These are phyloP conservation scores for Phaffia australis DNA, from an alignment of 768 basidiomycete genomes.

Conservation along the genomic window DNA sequence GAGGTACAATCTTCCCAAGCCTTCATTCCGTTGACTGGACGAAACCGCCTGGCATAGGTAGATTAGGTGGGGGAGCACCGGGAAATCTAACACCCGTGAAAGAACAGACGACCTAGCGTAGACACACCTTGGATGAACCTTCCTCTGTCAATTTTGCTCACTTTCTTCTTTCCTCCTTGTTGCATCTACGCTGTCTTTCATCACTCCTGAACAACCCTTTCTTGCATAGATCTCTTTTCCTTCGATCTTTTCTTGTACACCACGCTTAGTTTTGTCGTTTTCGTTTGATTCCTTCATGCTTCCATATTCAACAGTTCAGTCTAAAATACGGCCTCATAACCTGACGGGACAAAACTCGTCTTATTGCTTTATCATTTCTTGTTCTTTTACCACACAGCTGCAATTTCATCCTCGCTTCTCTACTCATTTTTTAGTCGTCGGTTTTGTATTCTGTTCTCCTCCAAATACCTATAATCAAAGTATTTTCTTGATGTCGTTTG, in stretches of 20 bases:
- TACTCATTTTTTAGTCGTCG: too few species aligned
- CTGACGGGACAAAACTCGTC: neutral
- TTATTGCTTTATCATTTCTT: neutral
- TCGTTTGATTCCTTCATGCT: neutral
- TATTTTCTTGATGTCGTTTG: too few species aligned
- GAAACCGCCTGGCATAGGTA: neutral
- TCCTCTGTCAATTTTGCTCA: neutral
- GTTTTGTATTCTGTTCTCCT: too few species aligned
- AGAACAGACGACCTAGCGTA: neutral
- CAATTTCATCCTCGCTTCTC: too few species aligned
- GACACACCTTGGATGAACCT: too few species aligned
- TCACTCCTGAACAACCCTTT: too few species aligned
- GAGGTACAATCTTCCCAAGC: neutral
- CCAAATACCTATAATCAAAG: too few species aligned
- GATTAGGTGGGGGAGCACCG: too few species aligned
- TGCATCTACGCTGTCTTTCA: neutral
- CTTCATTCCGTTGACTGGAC: neutral
- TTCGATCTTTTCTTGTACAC: neutral
- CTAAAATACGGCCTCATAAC: too few species aligned
- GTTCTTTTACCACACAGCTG: too few species aligned
- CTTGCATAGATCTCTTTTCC: neutral
- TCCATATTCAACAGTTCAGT: neutral
- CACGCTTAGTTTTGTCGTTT: neutral
- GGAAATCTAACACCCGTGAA: conserved; percentile 10
- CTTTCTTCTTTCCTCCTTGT: neutral